Evolutionary conservation across 257 asterid genomes (phyloP).

Genomic region (Salvia rosmarinus): DNA sequence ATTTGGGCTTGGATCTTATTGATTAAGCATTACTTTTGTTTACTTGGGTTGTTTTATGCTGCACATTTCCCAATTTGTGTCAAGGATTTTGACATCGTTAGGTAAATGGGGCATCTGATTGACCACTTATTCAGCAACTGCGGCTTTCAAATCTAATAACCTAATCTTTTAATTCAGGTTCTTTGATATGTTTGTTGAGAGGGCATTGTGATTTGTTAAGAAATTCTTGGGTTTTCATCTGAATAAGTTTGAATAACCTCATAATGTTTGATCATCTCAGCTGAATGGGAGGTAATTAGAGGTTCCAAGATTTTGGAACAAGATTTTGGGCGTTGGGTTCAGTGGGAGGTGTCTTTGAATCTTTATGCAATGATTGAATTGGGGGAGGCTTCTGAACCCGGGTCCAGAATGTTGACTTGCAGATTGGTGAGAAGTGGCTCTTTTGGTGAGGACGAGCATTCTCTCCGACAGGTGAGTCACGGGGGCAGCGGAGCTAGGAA

Average conservation of each 20-base stretch:
- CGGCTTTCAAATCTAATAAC: neutral
- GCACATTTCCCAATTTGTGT: conserved; percentile 9
- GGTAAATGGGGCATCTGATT: too few relatives aligned
- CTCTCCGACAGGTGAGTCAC: conserved; percentile 60
- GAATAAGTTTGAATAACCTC: conserved; percentile 20
- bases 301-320: conserved; percentile 13
- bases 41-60: neutral
- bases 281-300: conserved; percentile 32
- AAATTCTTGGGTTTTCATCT: neutral
- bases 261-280: neutral
- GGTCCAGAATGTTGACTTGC: conserved; percentile 47
- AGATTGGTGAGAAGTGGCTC: conserved; percentile 56
- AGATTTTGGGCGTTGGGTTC: neutral
- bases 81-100: neutral
- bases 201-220: neutral
- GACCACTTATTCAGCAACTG: neutral
- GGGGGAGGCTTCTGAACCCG: conserved; percentile 64
- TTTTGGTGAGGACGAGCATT: conserved; percentile 59
- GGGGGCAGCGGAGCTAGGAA: conserved; percentile 77
- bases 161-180: neutral
- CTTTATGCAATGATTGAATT: conserved; percentile 20
- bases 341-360: neutral
- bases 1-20: conserved; percentile 18
- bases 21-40: neutral
- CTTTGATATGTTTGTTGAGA: conserved; percentile 8